Conservation (phyloP, 2,329 filamentous ascomycete genomes). For the Fusarium incarnatum region DNA sequence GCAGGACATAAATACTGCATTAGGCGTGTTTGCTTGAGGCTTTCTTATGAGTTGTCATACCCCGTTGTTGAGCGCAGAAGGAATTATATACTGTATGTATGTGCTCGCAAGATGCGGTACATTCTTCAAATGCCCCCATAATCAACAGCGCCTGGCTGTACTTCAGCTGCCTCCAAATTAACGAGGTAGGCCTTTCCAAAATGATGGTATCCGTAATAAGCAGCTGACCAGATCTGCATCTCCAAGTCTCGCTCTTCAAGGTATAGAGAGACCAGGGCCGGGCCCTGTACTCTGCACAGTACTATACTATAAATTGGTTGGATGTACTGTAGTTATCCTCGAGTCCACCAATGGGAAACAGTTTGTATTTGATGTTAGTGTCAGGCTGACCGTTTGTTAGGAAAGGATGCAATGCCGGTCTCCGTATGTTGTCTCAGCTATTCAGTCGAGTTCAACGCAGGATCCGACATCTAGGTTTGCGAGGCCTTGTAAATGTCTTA, state of each 20-base stretch:
- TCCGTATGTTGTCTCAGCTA: conserved; percentile 15
- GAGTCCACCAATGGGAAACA: conserved; percentile 13
- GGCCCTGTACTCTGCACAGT: not conserved
- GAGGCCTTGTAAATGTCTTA: conserved; percentile 4
- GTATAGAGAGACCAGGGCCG: conserved; percentile 1
- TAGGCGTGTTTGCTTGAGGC: conserved; percentile 11
- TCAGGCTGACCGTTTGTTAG: not conserved
- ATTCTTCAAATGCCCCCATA: conserved; percentile 6
- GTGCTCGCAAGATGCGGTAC: not conserved
- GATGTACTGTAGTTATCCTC: not conserved
- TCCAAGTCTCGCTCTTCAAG: conserved; percentile 1
- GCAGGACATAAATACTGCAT: conserved; percentile 44
- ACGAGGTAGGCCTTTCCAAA: conserved; percentile 15
- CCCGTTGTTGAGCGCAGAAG: conserved; percentile 8
- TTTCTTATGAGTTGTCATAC: conserved; percentile 14
- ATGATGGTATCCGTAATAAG: conserved; percentile 15
- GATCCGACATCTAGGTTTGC: conserved; percentile 15
- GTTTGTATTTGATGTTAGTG: not conserved
- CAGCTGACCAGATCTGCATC: conserved; percentile 26
- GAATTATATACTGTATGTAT: not conserved
- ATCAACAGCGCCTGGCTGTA: conserved; percentile 4
- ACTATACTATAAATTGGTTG: not conserved
- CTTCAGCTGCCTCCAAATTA: conserved; percentile 14
- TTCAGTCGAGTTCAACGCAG: not conserved
- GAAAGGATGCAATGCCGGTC: not conserved